Conservation (phyloP, 2,329 filamentous ascomycete species). For the Colletotrichum sublineola region DNA sequence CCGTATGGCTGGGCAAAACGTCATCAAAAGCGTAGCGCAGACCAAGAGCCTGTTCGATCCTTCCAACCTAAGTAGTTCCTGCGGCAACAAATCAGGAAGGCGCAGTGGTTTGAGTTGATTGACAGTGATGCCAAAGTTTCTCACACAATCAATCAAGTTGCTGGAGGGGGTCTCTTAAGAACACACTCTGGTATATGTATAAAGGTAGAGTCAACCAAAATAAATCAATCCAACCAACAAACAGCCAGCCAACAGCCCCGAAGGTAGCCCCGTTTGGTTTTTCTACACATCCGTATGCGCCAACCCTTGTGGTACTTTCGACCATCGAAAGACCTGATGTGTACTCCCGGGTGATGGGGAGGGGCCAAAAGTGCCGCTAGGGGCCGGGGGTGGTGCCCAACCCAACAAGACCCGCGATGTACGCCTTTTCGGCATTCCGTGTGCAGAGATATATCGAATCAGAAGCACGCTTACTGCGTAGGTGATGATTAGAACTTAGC, state of each 20-base stretch:
- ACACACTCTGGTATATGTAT: background rate
- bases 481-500: constrained; percentile 9
- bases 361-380: background rate
- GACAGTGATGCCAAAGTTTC: background rate
- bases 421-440: background rate
- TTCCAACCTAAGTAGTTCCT: constrained; percentile 15
- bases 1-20: constrained; percentile 30
- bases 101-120: background rate
- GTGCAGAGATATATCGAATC: background rate
- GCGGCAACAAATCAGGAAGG: background rate
- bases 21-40: constrained; percentile 18
- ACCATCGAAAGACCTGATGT: constrained; percentile 22
- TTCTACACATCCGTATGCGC: constrained; percentile 19
- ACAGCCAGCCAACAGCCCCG: background rate
- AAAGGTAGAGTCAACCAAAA: background rate
- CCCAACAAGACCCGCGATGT: constrained; percentile 11
- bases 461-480: background rate
- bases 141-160: no score
- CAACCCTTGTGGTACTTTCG: background rate
- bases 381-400: constrained; percentile 8
- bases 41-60: constrained; percentile 1
- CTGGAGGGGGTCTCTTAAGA: background rate
- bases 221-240: background rate
- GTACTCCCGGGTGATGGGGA: constrained; percentile 21
- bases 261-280: background rate